A percentile compares a stretch with the other conserved stretches of the same genome.
Evolutionary conservation across 352 stramenopile species (phyloP).

Genomic region (Globisporangium solare): DNA sequence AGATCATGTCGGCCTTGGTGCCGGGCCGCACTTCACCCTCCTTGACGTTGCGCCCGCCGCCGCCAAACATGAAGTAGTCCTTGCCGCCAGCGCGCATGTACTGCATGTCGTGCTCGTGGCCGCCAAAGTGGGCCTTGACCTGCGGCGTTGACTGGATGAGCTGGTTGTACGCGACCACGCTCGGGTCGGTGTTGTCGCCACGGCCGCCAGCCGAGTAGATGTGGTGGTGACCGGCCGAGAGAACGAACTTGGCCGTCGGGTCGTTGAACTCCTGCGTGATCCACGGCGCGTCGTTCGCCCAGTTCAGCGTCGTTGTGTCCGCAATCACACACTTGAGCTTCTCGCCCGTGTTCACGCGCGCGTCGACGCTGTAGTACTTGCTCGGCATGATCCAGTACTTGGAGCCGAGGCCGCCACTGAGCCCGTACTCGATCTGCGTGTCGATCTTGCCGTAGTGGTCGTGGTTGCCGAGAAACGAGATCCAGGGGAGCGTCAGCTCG

Average conservation of each 20-base stretch:
- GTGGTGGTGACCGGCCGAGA: conserved; percentile 10
- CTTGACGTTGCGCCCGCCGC: conserved; percentile 9
- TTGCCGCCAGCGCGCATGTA: conserved; percentile 2
- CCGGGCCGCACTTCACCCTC: conserved; percentile 3
- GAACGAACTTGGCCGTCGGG: conserved; percentile 17
- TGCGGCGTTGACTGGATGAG: conserved; percentile 7
- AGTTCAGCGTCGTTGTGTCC: conserved; percentile 29
- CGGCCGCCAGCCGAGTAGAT: conserved; percentile 13
- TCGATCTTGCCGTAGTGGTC: conserved; percentile 33
- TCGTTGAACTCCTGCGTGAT: conserved; percentile 19
- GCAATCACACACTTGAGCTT: conserved; percentile 27
- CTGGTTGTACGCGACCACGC: conserved; percentile 6
- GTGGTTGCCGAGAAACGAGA: conserved; percentile 37
- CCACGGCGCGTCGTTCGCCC: conserved; percentile 20
- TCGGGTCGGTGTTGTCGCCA: conserved; percentile 13
- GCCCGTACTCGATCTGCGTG: conserved; percentile 27
- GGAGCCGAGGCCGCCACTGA: conserved; percentile 10
- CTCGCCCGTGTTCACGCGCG: conserved; percentile 15
- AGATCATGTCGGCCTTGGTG: conserved; percentile 10
- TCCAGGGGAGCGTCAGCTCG: conserved; percentile 31
- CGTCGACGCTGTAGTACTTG: conserved; percentile 31
- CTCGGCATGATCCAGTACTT: conserved; percentile 39
- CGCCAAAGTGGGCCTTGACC: conserved; percentile 8
- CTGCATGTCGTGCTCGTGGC: conserved; percentile 17
- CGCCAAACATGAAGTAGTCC: conserved; percentile 16